Conservation (phyloP, 495 filamentous ascomycete species). For the Annulohypoxylon moriforme region DNA sequence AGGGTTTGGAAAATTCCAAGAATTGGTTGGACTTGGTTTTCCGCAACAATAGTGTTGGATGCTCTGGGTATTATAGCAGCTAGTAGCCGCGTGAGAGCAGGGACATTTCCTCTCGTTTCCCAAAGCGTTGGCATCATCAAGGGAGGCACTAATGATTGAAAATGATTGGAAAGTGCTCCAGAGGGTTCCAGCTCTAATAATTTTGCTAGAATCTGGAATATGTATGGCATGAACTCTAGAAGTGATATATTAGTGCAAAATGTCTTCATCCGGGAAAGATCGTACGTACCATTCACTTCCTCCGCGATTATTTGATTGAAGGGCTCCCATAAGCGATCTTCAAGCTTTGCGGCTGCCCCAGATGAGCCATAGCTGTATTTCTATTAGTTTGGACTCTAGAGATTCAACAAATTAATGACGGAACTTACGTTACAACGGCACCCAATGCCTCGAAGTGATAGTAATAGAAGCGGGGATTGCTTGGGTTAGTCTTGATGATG, state of each 20-base stretch:
- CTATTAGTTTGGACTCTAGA: slow-evolving; percentile 30
- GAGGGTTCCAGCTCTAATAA: slow-evolving; percentile 85
- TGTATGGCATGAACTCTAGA: slow-evolving; percentile 92
- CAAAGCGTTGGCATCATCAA: slow-evolving; percentile 82
- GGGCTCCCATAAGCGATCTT: slow-evolving; percentile 78
- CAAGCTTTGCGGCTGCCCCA: slow-evolving; percentile 69
- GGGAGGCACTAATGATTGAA: slow-evolving; percentile 77
- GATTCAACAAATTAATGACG: background rate
- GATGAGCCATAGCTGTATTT: slow-evolving; percentile 73
- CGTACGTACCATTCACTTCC: slow-evolving; percentile 76
- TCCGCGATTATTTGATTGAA: slow-evolving; percentile 80
- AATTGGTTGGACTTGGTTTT: slow-evolving; percentile 78
- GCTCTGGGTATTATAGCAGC: slow-evolving; percentile 83
- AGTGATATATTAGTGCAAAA: slow-evolving; percentile 20
- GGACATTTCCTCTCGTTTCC: slow-evolving; percentile 92
- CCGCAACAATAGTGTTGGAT: slow-evolving; percentile 73
- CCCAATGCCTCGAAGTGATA: slow-evolving; percentile 96
- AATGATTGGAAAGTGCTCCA: slow-evolving; percentile 76
- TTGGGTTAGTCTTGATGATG: slow-evolving; percentile 90
- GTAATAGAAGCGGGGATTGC: slow-evolving; percentile 98
- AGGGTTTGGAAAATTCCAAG: slow-evolving; percentile 94
- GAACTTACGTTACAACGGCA: slow-evolving; percentile 81
- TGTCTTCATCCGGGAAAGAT: background rate
- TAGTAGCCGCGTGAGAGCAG: slow-evolving; percentile 87
- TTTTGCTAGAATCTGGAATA: slow-evolving; percentile 94